Conservation (phyloP, 1,284 basidiomycete species). For the Phylloporus sp. region DNA sequence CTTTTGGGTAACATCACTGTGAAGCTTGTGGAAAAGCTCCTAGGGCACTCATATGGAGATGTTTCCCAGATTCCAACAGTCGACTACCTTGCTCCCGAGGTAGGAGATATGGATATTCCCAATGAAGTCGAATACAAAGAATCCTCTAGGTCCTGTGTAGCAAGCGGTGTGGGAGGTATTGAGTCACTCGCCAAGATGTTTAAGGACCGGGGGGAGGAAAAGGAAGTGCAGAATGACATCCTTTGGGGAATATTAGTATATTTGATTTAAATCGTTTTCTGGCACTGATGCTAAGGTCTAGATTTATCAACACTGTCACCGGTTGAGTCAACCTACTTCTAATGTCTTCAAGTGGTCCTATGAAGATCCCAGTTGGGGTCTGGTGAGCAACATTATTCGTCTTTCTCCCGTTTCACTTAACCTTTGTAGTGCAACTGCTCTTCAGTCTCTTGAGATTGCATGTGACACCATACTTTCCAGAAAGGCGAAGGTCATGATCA, state of each 20-base stretch:
- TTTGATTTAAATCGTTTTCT: conserved; percentile 8
- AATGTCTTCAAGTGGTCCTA: conserved; percentile 93
- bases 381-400: conserved; percentile 59
- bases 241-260: conserved; percentile 89
- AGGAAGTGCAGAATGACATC: conserved; percentile 97
- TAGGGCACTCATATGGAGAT: conserved; percentile 83
- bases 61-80: conserved; percentile 77
- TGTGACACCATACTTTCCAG: conserved; percentile 92
- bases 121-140: conserved; percentile 55
- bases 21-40: conserved; percentile 77
- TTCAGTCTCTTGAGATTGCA: conserved; percentile 98
- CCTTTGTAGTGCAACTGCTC: conserved; percentile 82
- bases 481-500: conserved; percentile 99
- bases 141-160: conserved; percentile 63
- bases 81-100: conserved; percentile 82
- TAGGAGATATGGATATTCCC: conserved; percentile 42
- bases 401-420: conserved; percentile 9
- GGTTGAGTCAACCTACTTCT: conserved; percentile 97
- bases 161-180: conserved; percentile 98
- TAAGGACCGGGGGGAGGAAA: conserved; percentile 96
- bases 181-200: conserved; percentile 94
- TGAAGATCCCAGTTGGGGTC: conserved; percentile 99
- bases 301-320: conserved; percentile 97
- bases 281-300: conserved; percentile 37
- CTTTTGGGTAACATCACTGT: conserved; percentile 89